phyloP scores from a whole-genome alignment of 2,329 filamentous ascomycete species.

The Hypoxylon rubiginosum region DNA sequence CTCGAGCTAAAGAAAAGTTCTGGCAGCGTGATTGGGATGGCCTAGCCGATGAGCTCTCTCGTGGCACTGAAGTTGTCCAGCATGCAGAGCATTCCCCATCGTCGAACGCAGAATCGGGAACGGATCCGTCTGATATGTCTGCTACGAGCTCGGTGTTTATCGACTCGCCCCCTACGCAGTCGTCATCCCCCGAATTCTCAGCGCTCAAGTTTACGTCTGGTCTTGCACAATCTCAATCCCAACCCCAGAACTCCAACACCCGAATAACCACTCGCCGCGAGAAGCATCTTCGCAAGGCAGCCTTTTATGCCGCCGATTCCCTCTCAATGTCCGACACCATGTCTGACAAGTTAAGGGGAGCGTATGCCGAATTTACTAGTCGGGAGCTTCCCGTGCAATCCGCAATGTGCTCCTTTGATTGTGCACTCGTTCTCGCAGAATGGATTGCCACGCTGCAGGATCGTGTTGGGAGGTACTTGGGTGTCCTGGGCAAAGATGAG shows the following conservation, averaged over 20 bases:
- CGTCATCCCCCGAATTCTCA: conserved; percentile 63
- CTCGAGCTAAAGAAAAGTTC: conserved; percentile 90
- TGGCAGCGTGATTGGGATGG: conserved; percentile 95
- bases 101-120: conserved; percentile 61
- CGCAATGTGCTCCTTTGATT: conserved; percentile 93
- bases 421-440: conserved; percentile 91
- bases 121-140: conserved; percentile 63
- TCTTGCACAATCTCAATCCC: conserved; percentile 49
- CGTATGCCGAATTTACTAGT: conserved; percentile 85
- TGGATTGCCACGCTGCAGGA: conserved; percentile 96
- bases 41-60: conserved; percentile 88
- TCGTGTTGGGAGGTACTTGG: conserved; percentile 89
- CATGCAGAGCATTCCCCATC: conserved; percentile 75
- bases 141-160: conserved; percentile 61
- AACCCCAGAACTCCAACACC: conserved; percentile 52
- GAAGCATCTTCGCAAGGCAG: conserved; percentile 91
- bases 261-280: conserved; percentile 78
- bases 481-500: conserved; percentile 85
- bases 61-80: conserved; percentile 80
- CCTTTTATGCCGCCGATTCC: conserved; percentile 93
- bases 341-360: conserved; percentile 87
- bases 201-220: conserved; percentile 54
- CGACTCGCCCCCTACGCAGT: conserved; percentile 66
- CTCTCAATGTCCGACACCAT: conserved; percentile 90
- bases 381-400: conserved; percentile 90